Conservation (phyloP, 257 asterid species). For the Linderniella brevidens region DNA sequence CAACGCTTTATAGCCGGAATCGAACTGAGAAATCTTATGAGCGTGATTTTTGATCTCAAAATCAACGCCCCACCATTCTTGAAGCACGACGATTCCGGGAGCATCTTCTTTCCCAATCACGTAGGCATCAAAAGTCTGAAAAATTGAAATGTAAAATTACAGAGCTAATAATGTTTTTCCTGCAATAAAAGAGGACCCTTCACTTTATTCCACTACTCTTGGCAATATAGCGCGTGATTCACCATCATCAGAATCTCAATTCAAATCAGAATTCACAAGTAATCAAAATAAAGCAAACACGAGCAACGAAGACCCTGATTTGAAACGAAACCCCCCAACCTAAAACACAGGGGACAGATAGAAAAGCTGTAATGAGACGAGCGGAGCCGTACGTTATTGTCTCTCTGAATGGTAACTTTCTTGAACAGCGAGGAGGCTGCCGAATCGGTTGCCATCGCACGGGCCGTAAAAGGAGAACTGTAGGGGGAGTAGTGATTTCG, state of each 20-base stretch:
- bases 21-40: slow-evolving; percentile 67
- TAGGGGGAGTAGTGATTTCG: neutral
- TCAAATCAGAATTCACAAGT: neutral
- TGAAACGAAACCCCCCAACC: neutral
- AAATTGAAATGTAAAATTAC: slow-evolving; percentile 7
- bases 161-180: neutral
- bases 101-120: slow-evolving; percentile 87
- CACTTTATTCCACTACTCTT: neutral
- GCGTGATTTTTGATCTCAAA: slow-evolving; percentile 96
- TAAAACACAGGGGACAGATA: neutral
- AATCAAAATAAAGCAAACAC: no score
- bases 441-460: slow-evolving; percentile 56
- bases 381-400: slow-evolving; percentile 29
- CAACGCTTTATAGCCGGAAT: slow-evolving; percentile 66
- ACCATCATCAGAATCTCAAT: neutral
- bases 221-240: neutral
- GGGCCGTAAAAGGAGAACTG: neutral
- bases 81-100: slow-evolving; percentile 91
- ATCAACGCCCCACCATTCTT: slow-evolving; percentile 99
- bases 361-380: neutral
- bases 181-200: neutral
- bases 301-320: neutral
- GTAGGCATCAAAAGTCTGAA: slow-evolving; percentile 77
- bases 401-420: slow-evolving; percentile 77
- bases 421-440: slow-evolving; percentile 50